Percentiles rank a stretch among this genome's conserved stretches.
Conservation (phyloP, 192 early-diverging fungal genomes). For the Entomortierella chlamydospora region DNA sequence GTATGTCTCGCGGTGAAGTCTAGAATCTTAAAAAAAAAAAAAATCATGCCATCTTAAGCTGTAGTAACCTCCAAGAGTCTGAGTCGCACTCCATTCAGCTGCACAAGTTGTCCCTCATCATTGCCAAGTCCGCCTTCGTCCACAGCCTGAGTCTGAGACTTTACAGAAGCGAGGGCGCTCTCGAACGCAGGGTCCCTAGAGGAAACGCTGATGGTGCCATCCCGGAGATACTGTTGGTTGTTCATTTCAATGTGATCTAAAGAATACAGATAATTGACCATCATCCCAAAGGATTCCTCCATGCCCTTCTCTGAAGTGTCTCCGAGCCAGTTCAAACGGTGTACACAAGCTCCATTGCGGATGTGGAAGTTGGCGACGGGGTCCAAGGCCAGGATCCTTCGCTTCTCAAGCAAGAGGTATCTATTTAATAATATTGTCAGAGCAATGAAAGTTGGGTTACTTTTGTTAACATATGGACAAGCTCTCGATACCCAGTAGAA, state of each 20-base stretch:
- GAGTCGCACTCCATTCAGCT: constrained; percentile 11
- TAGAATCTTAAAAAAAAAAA: constrained; percentile 9
- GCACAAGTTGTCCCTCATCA: constrained; percentile 1
- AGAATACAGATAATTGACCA: constrained; percentile 95
- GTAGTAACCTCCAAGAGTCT: constrained; percentile 11
- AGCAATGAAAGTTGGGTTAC: background rate
- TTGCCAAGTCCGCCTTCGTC: background rate
- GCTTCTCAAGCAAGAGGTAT: constrained; percentile 78
- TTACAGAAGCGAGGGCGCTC: constrained; percentile 4
- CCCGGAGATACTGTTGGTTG: constrained; percentile 76
- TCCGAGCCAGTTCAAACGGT: constrained; percentile 90
- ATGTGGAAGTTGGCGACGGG: constrained; percentile 97
- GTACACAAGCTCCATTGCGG: constrained; percentile 91
- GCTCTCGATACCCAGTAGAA: background rate
- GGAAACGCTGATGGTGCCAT: constrained; percentile 70
- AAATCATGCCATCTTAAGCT: background rate
- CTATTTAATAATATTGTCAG: constrained; percentile 25
- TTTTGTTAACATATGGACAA: background rate
- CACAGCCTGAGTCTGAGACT: background rate
- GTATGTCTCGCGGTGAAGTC: no score
- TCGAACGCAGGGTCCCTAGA: constrained; percentile 16
- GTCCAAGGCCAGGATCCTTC: constrained; percentile 76
- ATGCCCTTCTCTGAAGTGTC: constrained; percentile 85
- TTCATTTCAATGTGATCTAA: constrained; percentile 82
- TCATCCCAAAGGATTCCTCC: constrained; percentile 89